A percentile compares a stretch with the other conserved stretches of the same genome.
phyloP scores from a whole-genome alignment of 2,329 filamentous ascomycete genomes.

The Metarhizium rileyi region DNA sequence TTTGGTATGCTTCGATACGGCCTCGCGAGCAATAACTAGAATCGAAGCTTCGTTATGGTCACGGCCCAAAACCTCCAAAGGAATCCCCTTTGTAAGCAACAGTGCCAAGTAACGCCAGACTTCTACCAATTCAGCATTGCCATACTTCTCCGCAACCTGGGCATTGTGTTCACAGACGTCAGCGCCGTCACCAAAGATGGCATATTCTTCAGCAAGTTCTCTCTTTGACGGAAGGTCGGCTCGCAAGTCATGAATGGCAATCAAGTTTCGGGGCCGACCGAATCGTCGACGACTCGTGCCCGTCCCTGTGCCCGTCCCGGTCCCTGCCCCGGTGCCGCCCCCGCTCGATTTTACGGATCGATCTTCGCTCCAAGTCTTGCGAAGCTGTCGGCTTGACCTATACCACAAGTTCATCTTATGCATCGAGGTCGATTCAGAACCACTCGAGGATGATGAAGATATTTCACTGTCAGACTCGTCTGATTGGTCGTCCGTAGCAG shows the following conservation, averaged over 20 bases:
- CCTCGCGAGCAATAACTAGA: slow-evolving; percentile 58
- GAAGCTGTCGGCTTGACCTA: slow-evolving; percentile 39
- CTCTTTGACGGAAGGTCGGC: slow-evolving; percentile 68
- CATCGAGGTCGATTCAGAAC: slow-evolving; percentile 54
- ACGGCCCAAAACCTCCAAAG: slow-evolving; percentile 52
- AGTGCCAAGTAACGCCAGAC: slow-evolving; percentile 78
- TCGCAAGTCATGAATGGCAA: slow-evolving; percentile 64
- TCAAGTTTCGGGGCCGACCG: slow-evolving; percentile 51
- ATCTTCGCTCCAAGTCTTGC: slow-evolving; percentile 46
- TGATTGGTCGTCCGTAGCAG: slow-evolving; percentile 40
- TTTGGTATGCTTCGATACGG: slow-evolving; percentile 29
- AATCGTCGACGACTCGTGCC: slow-evolving; percentile 39
- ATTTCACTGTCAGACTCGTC: slow-evolving; percentile 39
- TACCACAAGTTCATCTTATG: slow-evolving; percentile 50
- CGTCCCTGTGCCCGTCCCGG: slow-evolving; percentile 41
- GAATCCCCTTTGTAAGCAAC: slow-evolving; percentile 67
- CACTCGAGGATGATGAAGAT: slow-evolving; percentile 43
- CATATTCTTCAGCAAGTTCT: slow-evolving; percentile 68
- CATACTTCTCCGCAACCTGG: slow-evolving; percentile 60
- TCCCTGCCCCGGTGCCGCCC: slow-evolving; percentile 42
- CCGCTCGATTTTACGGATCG: slow-evolving; percentile 50
- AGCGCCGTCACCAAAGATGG: slow-evolving; percentile 73
- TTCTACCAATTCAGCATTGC: slow-evolving; percentile 61
- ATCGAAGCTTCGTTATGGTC: slow-evolving; percentile 48
- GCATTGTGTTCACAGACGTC: slow-evolving; percentile 81